Percentiles rank a stretch among this genome's conserved stretches.
phyloP scores from a whole-genome alignment of 495 filamentous ascomycete genomes.

The Paragyromitra xinjiangensis region DNA sequence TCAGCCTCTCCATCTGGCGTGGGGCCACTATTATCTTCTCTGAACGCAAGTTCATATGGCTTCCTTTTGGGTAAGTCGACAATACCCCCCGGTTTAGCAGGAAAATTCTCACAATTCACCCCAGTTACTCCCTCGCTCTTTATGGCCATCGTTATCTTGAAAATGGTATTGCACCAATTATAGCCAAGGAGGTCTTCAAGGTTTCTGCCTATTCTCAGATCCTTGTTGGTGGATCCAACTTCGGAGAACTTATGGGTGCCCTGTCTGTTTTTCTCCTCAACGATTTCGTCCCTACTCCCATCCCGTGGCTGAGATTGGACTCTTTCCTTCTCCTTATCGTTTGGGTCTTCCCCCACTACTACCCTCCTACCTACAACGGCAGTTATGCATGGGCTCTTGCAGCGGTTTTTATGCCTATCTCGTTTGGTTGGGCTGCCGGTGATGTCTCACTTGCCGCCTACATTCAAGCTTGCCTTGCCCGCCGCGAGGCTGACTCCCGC shows the following conservation, averaged over 20 bases:
- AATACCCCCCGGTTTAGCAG: neutral
- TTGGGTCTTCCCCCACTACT: conserved; percentile 58
- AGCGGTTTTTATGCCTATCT: conserved; percentile 61
- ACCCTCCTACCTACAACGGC: conserved; percentile 43
- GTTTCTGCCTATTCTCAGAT: conserved; percentile 62
- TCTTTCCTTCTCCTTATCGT: conserved; percentile 59
- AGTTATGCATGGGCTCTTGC: conserved; percentile 61
- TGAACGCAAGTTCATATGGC: conserved; percentile 62
- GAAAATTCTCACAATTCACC: neutral
- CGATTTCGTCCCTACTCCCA: conserved; percentile 60
- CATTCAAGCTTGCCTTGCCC: conserved; percentile 61
- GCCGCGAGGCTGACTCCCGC: conserved; percentile 58
- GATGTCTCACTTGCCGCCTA: conserved; percentile 63
- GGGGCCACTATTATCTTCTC: conserved; percentile 61
- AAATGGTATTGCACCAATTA: conserved; percentile 60
- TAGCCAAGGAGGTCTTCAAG: conserved; percentile 60
- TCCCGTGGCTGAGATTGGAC: conserved; percentile 62
- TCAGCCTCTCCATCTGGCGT: conserved; percentile 59
- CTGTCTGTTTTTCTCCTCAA: conserved; percentile 61
- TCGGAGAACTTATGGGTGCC: conserved; percentile 62
- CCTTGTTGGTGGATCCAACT: conserved; percentile 62
- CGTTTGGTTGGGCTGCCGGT: conserved; percentile 63
- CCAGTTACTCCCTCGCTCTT: conserved; percentile 60
- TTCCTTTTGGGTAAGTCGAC: conserved; percentile 55
- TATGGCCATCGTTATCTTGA: conserved; percentile 63